Base-by-base conservation (phyloP, 495 filamentous ascomycete species). In the Penicillium paradoxum region DNA sequence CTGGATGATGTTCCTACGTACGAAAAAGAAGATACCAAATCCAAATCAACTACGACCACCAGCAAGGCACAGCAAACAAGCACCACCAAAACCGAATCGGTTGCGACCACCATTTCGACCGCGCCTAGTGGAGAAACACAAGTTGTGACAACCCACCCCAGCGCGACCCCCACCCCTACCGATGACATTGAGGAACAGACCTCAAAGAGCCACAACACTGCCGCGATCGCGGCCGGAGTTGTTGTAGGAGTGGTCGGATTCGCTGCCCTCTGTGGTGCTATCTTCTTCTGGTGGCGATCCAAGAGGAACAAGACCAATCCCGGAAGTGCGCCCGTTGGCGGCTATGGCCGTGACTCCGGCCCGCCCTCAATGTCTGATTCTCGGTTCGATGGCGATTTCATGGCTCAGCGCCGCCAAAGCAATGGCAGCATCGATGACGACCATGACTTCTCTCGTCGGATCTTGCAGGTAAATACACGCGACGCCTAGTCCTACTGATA, bases 381-480 rank as follows among this genome's bases (percentile, higher is more conserved):
- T 39, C 82, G 95, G 19, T 86, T 97, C 53, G 93, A 98, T 57
- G 90, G 92, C 19, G 83, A 86, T 44, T 80, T 77, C 50, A 88
- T 96, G 85, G 83, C 83, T 51, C 83, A 93, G 58, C 79, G 90
- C 63, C 83, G 93, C 68, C 84, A 92, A 74, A 97, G 93, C 71
- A 89, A 92, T 70, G 93, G 92, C 59, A 97, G 92, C 73, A 97
- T 98, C 65, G 92, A 91, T 59, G 95, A 98, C 67, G 93, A 96
- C 72, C 83, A 95, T 68, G 93, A 97, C 70, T 98, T 97, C 73
- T 97, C 93, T 52, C 82, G 93, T 69, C 87, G 87, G 63, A 96
- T 98, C 68, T 78, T 98, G 65, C 89, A 93, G 83, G 93, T 93
- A 75, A 51, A 79, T 71, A 47, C 1, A 49, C 21, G 8, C n/a